These are phyloP conservation scores for Candida piceae DNA, from an alignment of 805 yeast genomes.

Conservation along the genomic window DNA sequence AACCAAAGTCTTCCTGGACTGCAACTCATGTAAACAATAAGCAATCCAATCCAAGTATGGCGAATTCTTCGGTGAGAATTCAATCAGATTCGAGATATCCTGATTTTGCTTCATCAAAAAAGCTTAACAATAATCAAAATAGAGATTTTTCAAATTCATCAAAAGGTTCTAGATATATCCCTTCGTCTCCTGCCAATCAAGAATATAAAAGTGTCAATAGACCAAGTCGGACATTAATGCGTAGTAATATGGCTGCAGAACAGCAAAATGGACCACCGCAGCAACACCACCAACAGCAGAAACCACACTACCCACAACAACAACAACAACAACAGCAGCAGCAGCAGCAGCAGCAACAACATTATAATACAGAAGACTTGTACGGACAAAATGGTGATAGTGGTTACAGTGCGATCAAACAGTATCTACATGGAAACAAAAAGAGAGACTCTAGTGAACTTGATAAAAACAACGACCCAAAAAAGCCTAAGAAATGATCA, in stretches of 20 bases:
- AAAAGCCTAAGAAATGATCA: constrained; percentile 7
- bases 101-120: neutral
- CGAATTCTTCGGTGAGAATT: neutral
- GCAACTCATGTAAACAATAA: constrained; percentile 2
- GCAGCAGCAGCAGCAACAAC: too few relatives aligned
- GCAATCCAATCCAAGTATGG: neutral
- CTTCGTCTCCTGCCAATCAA: neutral
- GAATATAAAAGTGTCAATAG: constrained; percentile 9
- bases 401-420: constrained; percentile 15
- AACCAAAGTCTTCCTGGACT: constrained; percentile 7
- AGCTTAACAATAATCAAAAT: too few relatives aligned
- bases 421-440: constrained; percentile 11
- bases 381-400: constrained; percentile 12
- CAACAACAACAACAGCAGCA: too few relatives aligned
- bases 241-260: neutral
- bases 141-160: too few relatives aligned
- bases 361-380: constrained; percentile 6
- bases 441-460: constrained; percentile 8
- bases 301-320: too few relatives aligned
- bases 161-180: neutral
- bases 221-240: neutral
- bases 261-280: too few relatives aligned
- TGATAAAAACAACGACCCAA: constrained; percentile 1
- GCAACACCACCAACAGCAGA: too few relatives aligned
- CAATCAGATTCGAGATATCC: constrained; percentile 4